Evolutionary conservation across 164 flowering plant species (phyloP), one percentile per base, ranked within the genome.

Genomic region (Piper betle): DNA sequence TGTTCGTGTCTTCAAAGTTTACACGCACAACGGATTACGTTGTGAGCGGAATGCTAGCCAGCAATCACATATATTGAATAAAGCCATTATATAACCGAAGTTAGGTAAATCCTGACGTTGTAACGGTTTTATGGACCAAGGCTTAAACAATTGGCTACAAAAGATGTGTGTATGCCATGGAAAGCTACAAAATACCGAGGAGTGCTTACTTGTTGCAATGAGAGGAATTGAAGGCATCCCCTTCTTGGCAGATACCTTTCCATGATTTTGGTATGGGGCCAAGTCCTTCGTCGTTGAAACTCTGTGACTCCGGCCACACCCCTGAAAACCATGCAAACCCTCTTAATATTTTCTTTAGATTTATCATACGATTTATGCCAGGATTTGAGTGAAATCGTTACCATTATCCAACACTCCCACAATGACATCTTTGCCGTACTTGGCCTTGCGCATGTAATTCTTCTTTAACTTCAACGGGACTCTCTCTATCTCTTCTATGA

Each of bases 231-330:
- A 86, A 86, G 55, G 57, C 75, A 61, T 60, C 72, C 4, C 96
- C 91, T n/a, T 73, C 62, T 79, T 84, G 86, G 71, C 96, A 88
- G 75, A 79, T 74, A 55, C 96, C 96, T 58, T 81, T 85, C 96
- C 96, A 88, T 71, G 76, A 71, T 48, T 74, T 65, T 16, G 96
- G 96, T n/a, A 84, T 62, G 12, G 84, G 84, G 3, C 81, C 83
- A 81, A 88, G 71, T 8, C 83, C 85, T 75, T 75, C 62, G 61
- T 88, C 92, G 48, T 77, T 70, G 62, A 88, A 88, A 68, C 96
- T 88, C 69, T 65, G 65, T 19, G 96, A 85, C 58, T 88, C 92
- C 39, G 96, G 96, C 96, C 96, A 88, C 64, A 84, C 76, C 63
- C 96, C 92, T 87, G 64, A 62, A 39, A 43, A 43, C 12, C 63